Conservation (phyloP, 768 basidiomycete species). For the Tulasnella sp. region DNA sequence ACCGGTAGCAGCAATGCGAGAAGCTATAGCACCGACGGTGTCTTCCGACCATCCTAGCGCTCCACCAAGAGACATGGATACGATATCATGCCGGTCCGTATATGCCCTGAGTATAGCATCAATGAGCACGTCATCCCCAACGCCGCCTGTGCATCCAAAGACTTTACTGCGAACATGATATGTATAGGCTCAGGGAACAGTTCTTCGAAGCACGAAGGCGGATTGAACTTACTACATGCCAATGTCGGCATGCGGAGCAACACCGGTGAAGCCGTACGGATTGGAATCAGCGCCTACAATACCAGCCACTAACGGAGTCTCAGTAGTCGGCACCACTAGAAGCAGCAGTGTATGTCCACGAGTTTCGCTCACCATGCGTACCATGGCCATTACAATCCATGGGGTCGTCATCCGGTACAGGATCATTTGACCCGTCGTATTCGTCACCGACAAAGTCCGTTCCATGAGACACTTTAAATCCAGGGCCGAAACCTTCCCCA, state of each 20-base stretch:
- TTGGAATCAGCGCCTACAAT: background rate
- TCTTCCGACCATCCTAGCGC: background rate
- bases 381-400: conserved; percentile 42
- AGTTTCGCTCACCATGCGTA: conserved; percentile 47
- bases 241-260: conserved; percentile 63
- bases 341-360: background rate
- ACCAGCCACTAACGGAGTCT: background rate
- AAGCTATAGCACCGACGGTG: conserved; percentile 52
- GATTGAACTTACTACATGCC: conserved; percentile 34
- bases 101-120: conserved; percentile 26
- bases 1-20: conserved; percentile 57
- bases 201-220: background rate
- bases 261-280: conserved; percentile 67
- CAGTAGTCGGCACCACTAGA: background rate
- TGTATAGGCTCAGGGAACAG: background rate
- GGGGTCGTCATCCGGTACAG: conserved; percentile 28
- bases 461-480: conserved; percentile 33
- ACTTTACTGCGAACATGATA: background rate
- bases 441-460: conserved; percentile 35
- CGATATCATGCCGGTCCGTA: conserved; percentile 17
- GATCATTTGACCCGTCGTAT: conserved; percentile 22
- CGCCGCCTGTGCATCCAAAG: conserved; percentile 21
- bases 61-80: conserved; percentile 24
- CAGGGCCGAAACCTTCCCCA: conserved; percentile 31
- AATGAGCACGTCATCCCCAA: conserved; percentile 5